phyloP scores from a whole-genome alignment of 441 rosid genomes.

The Erysimum cheiri region DNA sequence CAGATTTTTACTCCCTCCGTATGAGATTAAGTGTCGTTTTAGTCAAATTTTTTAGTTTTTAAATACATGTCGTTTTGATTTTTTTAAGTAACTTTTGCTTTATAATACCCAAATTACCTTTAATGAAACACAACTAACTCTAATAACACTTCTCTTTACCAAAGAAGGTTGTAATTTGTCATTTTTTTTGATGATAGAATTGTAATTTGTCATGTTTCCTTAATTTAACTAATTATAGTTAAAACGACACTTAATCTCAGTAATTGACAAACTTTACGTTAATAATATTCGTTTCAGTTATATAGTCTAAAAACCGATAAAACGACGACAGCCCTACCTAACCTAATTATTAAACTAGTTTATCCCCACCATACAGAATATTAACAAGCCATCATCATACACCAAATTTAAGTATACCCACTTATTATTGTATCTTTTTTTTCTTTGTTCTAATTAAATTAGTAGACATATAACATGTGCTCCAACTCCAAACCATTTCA shows the following conservation, averaged over 20 bases:
- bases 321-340: neutral
- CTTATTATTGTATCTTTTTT: constrained; percentile 1
- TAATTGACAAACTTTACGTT: neutral
- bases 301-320: neutral
- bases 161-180: too few species aligned
- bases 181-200: too few species aligned
- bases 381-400: constrained; percentile 10
- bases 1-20: neutral
- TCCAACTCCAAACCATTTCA: constrained; percentile 17
- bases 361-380: constrained; percentile 25
- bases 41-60: too few species aligned
- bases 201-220: too few species aligned
- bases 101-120: too few species aligned
- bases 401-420: constrained; percentile 26
- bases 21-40: too few species aligned
- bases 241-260: too few species aligned
- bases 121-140: too few species aligned
- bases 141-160: too few species aligned
- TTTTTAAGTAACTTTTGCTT: too few species aligned
- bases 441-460: neutral
- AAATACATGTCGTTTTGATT: too few species aligned
- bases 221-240: too few species aligned
- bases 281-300: neutral
- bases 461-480: neutral
- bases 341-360: constrained; percentile 16